A percentile compares a stretch with the other conserved stretches of the same genome.
These are phyloP conservation scores for Colletotrichum musae DNA, from an alignment of 2,329 filamentous ascomycete genomes.

Conservation along the genomic window DNA sequence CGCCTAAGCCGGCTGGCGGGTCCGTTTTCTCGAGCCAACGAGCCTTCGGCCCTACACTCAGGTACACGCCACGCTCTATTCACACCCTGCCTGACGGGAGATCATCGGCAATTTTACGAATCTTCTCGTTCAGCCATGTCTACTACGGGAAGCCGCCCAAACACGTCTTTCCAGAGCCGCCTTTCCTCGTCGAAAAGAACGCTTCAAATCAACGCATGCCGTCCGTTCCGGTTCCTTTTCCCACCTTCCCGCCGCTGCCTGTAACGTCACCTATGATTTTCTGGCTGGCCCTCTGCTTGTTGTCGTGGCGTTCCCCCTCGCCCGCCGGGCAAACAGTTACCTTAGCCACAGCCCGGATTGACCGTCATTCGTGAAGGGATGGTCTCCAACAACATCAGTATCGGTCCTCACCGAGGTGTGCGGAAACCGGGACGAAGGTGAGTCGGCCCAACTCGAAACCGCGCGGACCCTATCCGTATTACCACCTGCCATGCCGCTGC, in stretches of 20 bases:
- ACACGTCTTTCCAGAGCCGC: slow-evolving; percentile 1
- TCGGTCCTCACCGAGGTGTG: slow-evolving; percentile 34
- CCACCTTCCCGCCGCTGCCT: background rate
- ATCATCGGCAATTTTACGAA: slow-evolving; percentile 15
- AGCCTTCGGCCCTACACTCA: slow-evolving; percentile 36
- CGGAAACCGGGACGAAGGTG: slow-evolving; percentile 37
- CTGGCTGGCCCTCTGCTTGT: background rate
- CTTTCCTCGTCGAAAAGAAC: background rate
- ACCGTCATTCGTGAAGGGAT: background rate
- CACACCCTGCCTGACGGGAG: slow-evolving; percentile 4
- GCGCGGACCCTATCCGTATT: background rate
- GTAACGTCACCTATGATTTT: background rate
- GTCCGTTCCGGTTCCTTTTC: background rate
- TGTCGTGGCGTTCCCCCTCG: background rate
- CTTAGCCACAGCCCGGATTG: too few species aligned
- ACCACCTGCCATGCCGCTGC: slow-evolving; percentile 23
- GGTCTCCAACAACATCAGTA: background rate
- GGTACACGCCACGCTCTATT: background rate
- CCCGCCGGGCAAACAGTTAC: background rate
- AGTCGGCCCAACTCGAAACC: slow-evolving; percentile 31
- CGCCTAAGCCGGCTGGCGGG: slow-evolving; percentile 37
- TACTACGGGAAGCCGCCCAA: background rate
- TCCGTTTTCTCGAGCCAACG: slow-evolving; percentile 34
- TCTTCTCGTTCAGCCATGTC: slow-evolving; percentile 9
- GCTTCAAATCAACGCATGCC: background rate